Conservation (phyloP, 202 grass and related monocot species). For the Zoysia matrella region DNA sequence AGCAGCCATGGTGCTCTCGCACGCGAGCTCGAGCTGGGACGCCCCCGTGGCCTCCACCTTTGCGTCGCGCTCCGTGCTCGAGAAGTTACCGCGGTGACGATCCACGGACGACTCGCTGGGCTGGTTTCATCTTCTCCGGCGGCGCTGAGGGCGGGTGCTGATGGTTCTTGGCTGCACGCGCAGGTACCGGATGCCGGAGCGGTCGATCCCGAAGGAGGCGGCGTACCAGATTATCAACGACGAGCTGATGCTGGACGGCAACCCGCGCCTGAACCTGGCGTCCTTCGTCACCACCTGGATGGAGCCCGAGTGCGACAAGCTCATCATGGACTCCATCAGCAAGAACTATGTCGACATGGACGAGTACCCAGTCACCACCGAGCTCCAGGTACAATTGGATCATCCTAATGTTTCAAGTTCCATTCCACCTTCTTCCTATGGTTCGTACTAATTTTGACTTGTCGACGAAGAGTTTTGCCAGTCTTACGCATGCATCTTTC, state of each 20-base stretch:
- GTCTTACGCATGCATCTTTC: background rate
- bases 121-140: too few species aligned
- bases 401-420: background rate
- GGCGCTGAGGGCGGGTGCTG: background rate
- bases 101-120: background rate
- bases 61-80: slow-evolving; percentile 82
- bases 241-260: slow-evolving; percentile 87
- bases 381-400: slow-evolving; percentile 63
- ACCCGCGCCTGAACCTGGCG: slow-evolving; percentile 72
- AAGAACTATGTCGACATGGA: slow-evolving; percentile 95
- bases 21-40: slow-evolving; percentile 27
- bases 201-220: slow-evolving; percentile 69
- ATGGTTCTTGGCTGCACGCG: background rate
- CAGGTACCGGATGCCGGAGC: slow-evolving; percentile 67
- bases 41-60: slow-evolving; percentile 61
- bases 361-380: slow-evolving; percentile 85
- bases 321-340: slow-evolving; percentile 69
- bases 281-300: slow-evolving; percentile 93
- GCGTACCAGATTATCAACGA: slow-evolving; percentile 82
- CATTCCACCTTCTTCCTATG: background rate
- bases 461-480: background rate
- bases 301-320: slow-evolving; percentile 86
- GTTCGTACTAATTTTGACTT: background rate
- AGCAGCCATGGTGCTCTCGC: slow-evolving; percentile 71
- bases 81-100: slow-evolving; percentile 64